Percentiles rank a stretch among this genome's conserved stretches.
phyloP scores from a whole-genome alignment of 495 filamentous ascomycete genomes.

The Penicillium cinerascens region DNA sequence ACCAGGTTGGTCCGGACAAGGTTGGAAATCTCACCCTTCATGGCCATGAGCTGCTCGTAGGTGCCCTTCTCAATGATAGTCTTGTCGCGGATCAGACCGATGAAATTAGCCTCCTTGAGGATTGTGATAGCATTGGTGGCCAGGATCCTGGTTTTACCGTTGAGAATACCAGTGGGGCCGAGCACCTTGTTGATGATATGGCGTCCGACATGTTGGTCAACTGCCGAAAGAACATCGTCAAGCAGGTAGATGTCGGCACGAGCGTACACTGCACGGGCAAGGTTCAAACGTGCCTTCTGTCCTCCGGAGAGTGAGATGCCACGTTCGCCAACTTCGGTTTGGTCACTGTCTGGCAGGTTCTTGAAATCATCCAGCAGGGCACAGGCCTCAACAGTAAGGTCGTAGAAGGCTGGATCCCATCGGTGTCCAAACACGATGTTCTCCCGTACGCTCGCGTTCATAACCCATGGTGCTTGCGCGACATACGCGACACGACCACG shows the following conservation, averaged over 20 bases:
- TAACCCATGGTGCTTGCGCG: conserved; percentile 90
- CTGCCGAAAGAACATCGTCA: conserved; percentile 91
- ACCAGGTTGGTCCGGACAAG: conserved; percentile 75
- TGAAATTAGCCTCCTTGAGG: conserved; percentile 79
- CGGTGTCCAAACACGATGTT: conserved; percentile 97
- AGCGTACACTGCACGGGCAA: conserved; percentile 95
- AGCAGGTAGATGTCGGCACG: conserved; percentile 95
- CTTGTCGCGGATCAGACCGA: conserved; percentile 78
- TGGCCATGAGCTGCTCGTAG: conserved; percentile 85
- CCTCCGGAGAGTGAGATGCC: conserved; percentile 97
- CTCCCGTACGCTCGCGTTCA: conserved; percentile 95
- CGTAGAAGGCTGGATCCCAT: conserved; percentile 93
- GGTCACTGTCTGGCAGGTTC: conserved; percentile 90
- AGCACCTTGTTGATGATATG: conserved; percentile 94
- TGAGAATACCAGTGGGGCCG: conserved; percentile 76
- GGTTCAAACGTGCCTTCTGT: conserved; percentile 91
- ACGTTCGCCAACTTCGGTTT: conserved; percentile 94
- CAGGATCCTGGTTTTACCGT: conserved; percentile 83
- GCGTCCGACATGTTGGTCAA: conserved; percentile 95
- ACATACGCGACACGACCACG: conserved; percentile 86
- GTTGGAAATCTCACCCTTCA: conserved; percentile 85
- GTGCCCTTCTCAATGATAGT: conserved; percentile 83
- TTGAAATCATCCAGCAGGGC: conserved; percentile 89
- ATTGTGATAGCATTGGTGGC: conserved; percentile 97
- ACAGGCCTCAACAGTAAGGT: conserved; percentile 89